phyloP scores from a whole-genome alignment of 164 flowering plant genomes.

The Saururus chinensis region DNA sequence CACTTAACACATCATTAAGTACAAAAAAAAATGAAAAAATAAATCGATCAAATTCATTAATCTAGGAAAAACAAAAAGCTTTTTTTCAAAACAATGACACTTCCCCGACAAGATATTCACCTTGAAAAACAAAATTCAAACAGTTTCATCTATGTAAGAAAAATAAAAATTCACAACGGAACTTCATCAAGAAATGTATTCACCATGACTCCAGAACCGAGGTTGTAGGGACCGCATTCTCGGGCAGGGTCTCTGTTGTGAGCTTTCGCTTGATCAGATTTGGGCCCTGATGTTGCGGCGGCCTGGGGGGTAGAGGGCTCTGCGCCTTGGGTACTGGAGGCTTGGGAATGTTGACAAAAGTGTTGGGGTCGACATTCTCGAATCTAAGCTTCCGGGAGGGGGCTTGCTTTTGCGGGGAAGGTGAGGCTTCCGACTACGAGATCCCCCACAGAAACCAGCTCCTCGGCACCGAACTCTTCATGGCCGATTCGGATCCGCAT shows the following conservation, averaged over 20 bases:
- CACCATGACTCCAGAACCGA: constrained; percentile 85
- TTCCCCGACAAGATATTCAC: too few relatives aligned
- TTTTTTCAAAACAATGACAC: background rate
- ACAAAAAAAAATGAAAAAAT: too few relatives aligned
- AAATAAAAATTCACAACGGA: too few relatives aligned
- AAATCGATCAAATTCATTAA: too few relatives aligned
- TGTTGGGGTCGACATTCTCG: too few relatives aligned
- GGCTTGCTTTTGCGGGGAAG: constrained; percentile 25
- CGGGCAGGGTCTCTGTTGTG: constrained; percentile 32
- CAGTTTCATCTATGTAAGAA: too few relatives aligned
- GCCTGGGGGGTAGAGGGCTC: constrained; percentile 80
- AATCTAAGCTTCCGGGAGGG: constrained; percentile 32
- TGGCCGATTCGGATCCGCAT: too few relatives aligned
- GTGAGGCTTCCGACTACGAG: constrained; percentile 16
- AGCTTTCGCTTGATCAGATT: constrained; percentile 75
- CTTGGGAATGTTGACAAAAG: constrained; percentile 15
- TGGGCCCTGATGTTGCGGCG: constrained; percentile 18
- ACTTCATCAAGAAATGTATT: too few relatives aligned
- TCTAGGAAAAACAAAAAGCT: too few relatives aligned
- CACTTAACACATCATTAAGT: constrained; percentile 30
- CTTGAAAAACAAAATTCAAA: too few relatives aligned
- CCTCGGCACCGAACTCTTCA: too few relatives aligned
- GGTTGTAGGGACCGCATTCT: constrained; percentile 19
- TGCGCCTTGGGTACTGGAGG: constrained; percentile 30
- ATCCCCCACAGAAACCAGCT: constrained; percentile 37